Evolutionary conservation across 306 rosid genomes (phyloP).

Genomic region (Rosa lucieae): DNA sequence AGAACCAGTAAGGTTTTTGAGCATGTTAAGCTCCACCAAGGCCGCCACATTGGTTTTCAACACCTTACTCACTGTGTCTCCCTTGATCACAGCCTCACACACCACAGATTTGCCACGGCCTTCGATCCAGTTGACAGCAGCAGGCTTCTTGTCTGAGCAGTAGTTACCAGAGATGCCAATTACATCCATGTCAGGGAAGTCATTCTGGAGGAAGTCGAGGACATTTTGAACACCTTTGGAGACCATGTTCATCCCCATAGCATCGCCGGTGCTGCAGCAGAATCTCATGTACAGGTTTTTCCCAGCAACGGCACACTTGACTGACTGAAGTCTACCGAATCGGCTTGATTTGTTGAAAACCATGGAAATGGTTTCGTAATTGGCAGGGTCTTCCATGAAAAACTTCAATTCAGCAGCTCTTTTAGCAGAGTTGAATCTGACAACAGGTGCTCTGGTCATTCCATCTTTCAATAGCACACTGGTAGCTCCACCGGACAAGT

Average conservation of each 20-base stretch:
- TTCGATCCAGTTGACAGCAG: slow-evolving; percentile 87
- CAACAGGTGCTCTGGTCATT: slow-evolving; percentile 86
- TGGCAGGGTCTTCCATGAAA: slow-evolving; percentile 55
- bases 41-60: slow-evolving; percentile 69
- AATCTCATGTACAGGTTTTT: slow-evolving; percentile 73
- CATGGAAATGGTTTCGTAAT: slow-evolving; percentile 54
- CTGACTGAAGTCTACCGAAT: slow-evolving; percentile 56
- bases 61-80: slow-evolving; percentile 71
- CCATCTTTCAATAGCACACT: slow-evolving; percentile 60
- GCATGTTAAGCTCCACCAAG: slow-evolving; percentile 81
- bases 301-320: slow-evolving; percentile 62
- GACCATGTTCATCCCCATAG: slow-evolving; percentile 97
- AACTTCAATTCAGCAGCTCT: slow-evolving; percentile 70
- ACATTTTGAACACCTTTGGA: slow-evolving; percentile 87
- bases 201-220: slow-evolving; percentile 53
- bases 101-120: slow-evolving; percentile 87
- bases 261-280: slow-evolving; percentile 73
- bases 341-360: slow-evolving; percentile 74
- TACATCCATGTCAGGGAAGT: slow-evolving; percentile 83
- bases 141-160: slow-evolving; percentile 87
- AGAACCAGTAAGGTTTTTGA: slow-evolving; percentile 77
- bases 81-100: slow-evolving; percentile 68
- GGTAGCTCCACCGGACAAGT: slow-evolving; percentile 67
- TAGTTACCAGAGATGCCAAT: slow-evolving; percentile 80
- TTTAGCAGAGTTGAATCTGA: slow-evolving; percentile 54